Conservation (phyloP, 176 grass and related monocot genomes). For the Eleusine indica region DNA sequence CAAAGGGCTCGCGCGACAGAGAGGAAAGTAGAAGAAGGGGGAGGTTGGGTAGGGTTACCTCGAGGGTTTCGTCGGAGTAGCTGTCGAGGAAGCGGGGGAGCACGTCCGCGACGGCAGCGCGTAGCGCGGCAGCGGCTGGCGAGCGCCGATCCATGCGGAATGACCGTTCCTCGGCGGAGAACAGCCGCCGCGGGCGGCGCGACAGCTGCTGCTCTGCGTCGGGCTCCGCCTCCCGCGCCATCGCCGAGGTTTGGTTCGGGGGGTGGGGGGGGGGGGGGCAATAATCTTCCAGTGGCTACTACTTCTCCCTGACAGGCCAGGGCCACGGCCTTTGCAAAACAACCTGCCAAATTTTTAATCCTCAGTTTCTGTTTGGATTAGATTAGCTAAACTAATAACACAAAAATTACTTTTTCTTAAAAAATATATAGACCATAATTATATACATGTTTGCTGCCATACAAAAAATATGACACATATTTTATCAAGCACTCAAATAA, state of each 20-base stretch:
- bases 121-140: slow-evolving; percentile 36
- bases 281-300: slow-evolving; percentile 27
- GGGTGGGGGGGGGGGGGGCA: neutral
- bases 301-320: neutral
- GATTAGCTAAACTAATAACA: no score
- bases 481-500: no score
- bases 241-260: neutral
- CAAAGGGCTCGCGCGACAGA: neutral
- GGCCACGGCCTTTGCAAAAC: no score
- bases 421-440: no score
- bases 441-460: no score
- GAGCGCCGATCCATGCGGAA: slow-evolving; percentile 65
- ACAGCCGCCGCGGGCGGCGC: slow-evolving; percentile 22
- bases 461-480: no score
- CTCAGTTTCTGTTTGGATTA: no score
- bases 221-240: slow-evolving; percentile 42
- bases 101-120: slow-evolving; percentile 48
- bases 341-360: no score
- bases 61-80: slow-evolving; percentile 64
- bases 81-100: slow-evolving; percentile 64
- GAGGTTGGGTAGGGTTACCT: slow-evolving; percentile 17
- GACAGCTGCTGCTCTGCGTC: slow-evolving; percentile 28
- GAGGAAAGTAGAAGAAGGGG: neutral
- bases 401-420: no score
- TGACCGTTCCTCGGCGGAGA: slow-evolving; percentile 43